phyloP scores from a whole-genome alignment of 345 rosid genomes.

The Barbarea vulgaris region DNA sequence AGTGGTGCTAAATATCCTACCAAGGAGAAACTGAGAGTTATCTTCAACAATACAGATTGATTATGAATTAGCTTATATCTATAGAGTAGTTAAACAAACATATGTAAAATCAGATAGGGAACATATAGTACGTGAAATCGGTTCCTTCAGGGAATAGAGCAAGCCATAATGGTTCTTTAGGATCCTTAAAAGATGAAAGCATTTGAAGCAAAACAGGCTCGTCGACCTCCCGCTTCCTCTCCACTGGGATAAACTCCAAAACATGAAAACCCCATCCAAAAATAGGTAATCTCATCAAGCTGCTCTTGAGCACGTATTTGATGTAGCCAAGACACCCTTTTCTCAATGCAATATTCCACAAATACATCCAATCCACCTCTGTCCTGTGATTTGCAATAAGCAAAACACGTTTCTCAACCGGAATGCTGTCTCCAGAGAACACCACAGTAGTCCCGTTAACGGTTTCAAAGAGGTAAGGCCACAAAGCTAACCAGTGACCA shows the following conservation, averaged over 20 bases:
- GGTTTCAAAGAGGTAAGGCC: constrained; percentile 86
- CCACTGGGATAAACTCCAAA: constrained; percentile 82
- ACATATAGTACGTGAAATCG: constrained; percentile 65
- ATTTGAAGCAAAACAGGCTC: constrained; percentile 57
- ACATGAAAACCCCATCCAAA: constrained; percentile 92
- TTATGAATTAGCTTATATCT: background rate
- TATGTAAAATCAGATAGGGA: constrained; percentile 31
- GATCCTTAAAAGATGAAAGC: constrained; percentile 69
- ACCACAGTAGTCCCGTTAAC: constrained; percentile 69
- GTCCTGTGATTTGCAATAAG: constrained; percentile 83
- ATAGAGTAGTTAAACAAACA: background rate
- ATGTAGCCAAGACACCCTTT: constrained; percentile 74
- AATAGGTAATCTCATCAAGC: constrained; percentile 74
- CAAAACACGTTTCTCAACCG: constrained; percentile 58
- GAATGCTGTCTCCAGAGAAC: constrained; percentile 67
- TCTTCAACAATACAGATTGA: background rate
- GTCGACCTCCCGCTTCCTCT: constrained; percentile 83
- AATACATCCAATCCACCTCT: constrained; percentile 95
- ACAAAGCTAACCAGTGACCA: constrained; percentile 70
- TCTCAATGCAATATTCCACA: constrained; percentile 82
- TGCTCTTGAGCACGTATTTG: constrained; percentile 82
- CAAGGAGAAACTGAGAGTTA: background rate
- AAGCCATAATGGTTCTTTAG: constrained; percentile 82
- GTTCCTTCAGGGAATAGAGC: constrained; percentile 93
- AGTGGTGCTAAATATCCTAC: constrained; percentile 2